A percentile compares a stretch with the other conserved stretches of the same genome.
These are phyloP conservation scores for Bolboschoenus planiculmis DNA, from an alignment of 176 grass and related monocot species.

Conservation along the genomic window DNA sequence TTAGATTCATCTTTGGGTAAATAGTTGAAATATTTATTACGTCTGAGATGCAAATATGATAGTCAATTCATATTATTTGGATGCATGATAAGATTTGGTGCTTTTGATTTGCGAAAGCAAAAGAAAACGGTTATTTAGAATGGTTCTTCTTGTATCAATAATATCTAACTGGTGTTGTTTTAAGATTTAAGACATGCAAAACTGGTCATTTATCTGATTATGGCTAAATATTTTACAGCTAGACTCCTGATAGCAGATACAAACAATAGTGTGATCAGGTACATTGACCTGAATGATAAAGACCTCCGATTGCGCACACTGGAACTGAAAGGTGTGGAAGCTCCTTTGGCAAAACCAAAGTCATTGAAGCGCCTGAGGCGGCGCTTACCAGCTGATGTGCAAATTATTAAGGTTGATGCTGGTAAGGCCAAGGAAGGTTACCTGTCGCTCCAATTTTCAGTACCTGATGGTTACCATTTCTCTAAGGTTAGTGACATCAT, in stretches of 20 bases:
- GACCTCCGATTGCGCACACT: slow-evolving; percentile 56
- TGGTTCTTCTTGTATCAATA: background rate
- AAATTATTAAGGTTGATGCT: slow-evolving; percentile 73
- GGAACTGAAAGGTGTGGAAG: slow-evolving; percentile 68
- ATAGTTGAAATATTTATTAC: background rate
- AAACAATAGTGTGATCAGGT: slow-evolving; percentile 88
- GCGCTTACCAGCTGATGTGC: slow-evolving; percentile 59
- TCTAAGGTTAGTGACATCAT: slow-evolving; percentile 59
- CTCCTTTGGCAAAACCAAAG: slow-evolving; percentile 59
- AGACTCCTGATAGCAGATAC: slow-evolving; percentile 91
- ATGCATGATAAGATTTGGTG: background rate
- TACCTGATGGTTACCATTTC: slow-evolving; percentile 95
- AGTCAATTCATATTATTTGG: background rate
- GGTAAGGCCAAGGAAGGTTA: slow-evolving; percentile 71
- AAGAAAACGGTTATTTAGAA: background rate
- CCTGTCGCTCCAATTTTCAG: slow-evolving; percentile 62
- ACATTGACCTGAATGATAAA: slow-evolving; percentile 59
- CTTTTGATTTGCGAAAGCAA: slow-evolving; percentile 1
- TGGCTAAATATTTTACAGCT: slow-evolving; percentile 57
- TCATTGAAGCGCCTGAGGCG: slow-evolving; percentile 64
- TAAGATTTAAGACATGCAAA: background rate
- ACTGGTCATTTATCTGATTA: background rate
- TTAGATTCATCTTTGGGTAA: background rate
- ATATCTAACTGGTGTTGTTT: background rate
- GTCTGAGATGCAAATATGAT: background rate